Base-by-base conservation (phyloP, 139 green algal species). In the Astrephomene gubernaculifera region DNA sequence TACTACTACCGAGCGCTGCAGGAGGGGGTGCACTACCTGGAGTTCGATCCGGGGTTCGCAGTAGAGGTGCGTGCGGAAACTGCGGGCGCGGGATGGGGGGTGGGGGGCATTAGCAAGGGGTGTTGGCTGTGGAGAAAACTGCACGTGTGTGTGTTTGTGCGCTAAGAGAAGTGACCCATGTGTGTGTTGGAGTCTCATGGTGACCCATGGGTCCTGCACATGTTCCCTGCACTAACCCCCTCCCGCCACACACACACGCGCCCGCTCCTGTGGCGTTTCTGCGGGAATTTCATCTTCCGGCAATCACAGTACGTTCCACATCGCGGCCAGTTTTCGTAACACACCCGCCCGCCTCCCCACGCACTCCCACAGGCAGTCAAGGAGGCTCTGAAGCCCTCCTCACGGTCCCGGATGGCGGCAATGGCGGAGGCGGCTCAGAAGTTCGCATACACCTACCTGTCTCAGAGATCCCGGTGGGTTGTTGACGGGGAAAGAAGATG, bases 371-470 rank as follows among this genome's bases (percentile, higher is more conserved):
- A 81, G 73, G 53, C 38, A 22, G 73, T 81, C 1, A 69, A 57
- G 54, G 25, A 53, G 25, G 36, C 25, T 27, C n/a, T 71, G n/a
- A 53, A 60, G 36, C 27, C 39, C 31, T 35, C 21, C 53, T 25
- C 54, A 0, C 9, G 44, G 12, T 35, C 31, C 29, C 36, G 39
- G 53, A 27, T 69, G 9, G 27, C 33, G 1, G 38, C 25, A 35
- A 57, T 82, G 21, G 74, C n/a, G 54, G 74, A 82, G 74, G 36
- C 4, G 25, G 74, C 25, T 25, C 54, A 71, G 54, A 36, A 38
- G 12, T 82, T 82, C 54, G 74, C 74, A 1, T 82, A 82, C 74
- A 82, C 63, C 45, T 82, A 82, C 53, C 36, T 82, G 36, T 71
- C 54, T 25, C 74, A 71, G 74, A 36, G 74, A 0, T 82, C 74